Conservation (phyloP, 192 early-diverging fungal species). For the Geranomyces michiganensis region DNA sequence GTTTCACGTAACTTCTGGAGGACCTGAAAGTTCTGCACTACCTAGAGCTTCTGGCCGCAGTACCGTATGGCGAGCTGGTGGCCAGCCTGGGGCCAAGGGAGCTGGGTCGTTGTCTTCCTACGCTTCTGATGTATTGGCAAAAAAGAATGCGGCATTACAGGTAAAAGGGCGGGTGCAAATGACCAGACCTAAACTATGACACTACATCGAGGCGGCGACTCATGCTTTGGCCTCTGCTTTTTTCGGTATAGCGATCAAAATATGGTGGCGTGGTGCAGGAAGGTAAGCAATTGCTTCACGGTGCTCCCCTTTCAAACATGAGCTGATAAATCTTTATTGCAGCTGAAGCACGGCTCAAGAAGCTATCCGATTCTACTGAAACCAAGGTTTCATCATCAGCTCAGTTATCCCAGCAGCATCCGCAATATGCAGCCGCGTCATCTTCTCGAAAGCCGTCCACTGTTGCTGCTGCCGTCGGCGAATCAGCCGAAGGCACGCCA, state of each 20-base stretch:
- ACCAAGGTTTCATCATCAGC: neutral
- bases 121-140: conserved; percentile 37
- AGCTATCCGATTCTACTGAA: neutral
- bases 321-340: neutral
- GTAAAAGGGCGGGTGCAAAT: neutral
- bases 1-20: neutral
- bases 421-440: neutral
- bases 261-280: conserved; percentile 19
- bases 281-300: neutral
- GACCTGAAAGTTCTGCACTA: no score
- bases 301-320: neutral
- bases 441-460: no score
- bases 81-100: neutral
- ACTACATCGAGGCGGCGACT: no score
- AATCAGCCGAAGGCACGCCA: no score
- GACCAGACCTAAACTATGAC: no score
- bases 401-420: neutral
- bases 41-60: neutral
- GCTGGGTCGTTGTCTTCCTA: conserved; percentile 21
- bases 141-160: conserved; percentile 33
- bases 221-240: neutral
- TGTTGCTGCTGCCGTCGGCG: no score
- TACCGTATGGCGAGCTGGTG: conserved; percentile 23
- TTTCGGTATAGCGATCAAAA: neutral
- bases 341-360: neutral